Base-by-base conservation (phyloP, 2,329 filamentous ascomycete genomes). In the Scleromitrula shiraiana region DNA sequence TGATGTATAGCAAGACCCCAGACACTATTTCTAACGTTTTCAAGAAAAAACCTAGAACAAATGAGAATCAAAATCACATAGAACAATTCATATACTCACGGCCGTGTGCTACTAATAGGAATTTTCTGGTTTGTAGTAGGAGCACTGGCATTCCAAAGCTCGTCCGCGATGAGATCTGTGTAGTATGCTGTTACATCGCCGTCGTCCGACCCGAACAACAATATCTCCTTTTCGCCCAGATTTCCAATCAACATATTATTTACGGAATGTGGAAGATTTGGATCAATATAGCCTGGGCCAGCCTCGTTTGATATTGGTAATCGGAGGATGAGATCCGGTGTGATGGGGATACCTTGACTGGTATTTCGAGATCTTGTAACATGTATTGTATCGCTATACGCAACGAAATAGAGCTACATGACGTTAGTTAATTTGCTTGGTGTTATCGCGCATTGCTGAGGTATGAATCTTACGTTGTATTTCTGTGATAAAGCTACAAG, bases 21-120 rank as follows among this genome's bases (percentile, higher is more conserved):
- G 2, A 90, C 91, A 51, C 87, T 91, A 20, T 68, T 69, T 1
- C 78, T 78, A 2, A 95, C 88, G 61, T 85, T 89, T 30, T 85
- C 77, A 50, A 80, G 78, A 49, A 95, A 86, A 60, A 95, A 86
- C 7, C 55, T 59, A 41, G 19, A 17, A 19, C 9, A 9, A 17
- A 53, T 49, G 53, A 46, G 43, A 32, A 40, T 15, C 26, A 24
- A 22, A 15, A 32, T 5, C 19, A 40, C 14, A 30, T 7, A 46
- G 2, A 9, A 10, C 22, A 23, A 14, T 4, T 14, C 19, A 9
- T 19, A n/a, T 7, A 50, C 53, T 54, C 38, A 59, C 55, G 58
- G 56, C 29, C 45, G 45, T n/a, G 47, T 41, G 7, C 26, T 38
- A 20, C 42, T 46, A 8, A 49, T 41, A n/a, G 40, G 49, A 32